Base-by-base conservation (phyloP, 148 eudicot genomes). In the Amaranthus hypochondriacus region DNA sequence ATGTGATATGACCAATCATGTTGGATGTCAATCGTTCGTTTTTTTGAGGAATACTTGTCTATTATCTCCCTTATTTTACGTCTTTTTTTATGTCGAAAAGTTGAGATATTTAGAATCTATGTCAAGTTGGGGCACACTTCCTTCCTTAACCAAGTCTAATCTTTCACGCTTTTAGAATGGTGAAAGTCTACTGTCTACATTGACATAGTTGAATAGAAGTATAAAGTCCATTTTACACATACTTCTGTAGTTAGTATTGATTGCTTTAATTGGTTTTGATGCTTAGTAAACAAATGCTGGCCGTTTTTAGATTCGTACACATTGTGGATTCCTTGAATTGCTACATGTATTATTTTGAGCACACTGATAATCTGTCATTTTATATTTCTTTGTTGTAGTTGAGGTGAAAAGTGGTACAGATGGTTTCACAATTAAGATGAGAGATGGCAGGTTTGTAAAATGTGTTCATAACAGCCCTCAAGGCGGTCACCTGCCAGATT, bases 371-470 rank as follows among this genome's bases (percentile, higher is more conserved):
- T 68, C 48, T 47, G 60, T 5, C 18, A 56, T 49, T 68, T 70
- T 61, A 10, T 43, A 44, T 69, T 63, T 43, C 9, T 75, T 73
- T 73, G 9, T 67, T 75, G 57, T 72, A 95, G 99, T 92, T 83
- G 99, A 95, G 83, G 96, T 95, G 83, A 88, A 85, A 85, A 87
- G 92, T 83, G 87, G 97, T 50, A 71, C 90, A 53, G 94, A 92
- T 73, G 97, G 96, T 60, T 95, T 95, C 84, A 79, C 87, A 66
- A 83, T 95, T 57, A 92, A 92, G 75, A 88, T 95, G 97, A 89
- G 92, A 75, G 96, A 92, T 77, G 99, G 99, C 43, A 89, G 69
- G 76, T 71, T 81, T 77, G 66, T 95, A 77, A 92, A 81, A 83
- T 95, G 99, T 82, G 88, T 81, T 70, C 97, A 87, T 76, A 95